Base-by-base conservation (phyloP, 768 basidiomycete species). In the Coprinopsis sp. region DNA sequence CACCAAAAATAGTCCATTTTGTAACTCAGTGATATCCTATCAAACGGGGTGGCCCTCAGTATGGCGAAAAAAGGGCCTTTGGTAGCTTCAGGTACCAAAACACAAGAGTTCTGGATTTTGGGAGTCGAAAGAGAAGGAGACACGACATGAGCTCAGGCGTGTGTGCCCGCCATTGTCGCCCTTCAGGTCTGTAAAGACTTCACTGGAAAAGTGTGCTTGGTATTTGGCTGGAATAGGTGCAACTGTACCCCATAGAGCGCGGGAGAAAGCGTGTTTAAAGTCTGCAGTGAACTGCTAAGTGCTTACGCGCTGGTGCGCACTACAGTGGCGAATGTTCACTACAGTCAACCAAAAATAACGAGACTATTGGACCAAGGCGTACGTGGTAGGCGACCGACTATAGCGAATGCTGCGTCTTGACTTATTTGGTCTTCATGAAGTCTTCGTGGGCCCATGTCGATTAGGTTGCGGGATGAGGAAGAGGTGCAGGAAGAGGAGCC, bases 51-150 rank as follows among this genome's bases (percentile, higher is more conserved):
- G 77, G 0, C 72, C 75, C 22, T 64, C 65, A 1, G 54, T 60
- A 43, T 79, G 77, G 52, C 77, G n/a, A n/a, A 74, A 54, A 78
- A 79, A 1, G 77, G 77, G 0, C 77, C 77, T 51, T 78, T 75
- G 1, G 76, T 79, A 2, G 73, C 72, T 42, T 74, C 71, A 14
- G 77, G 77, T 4, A 75, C 63, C 1, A 79, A 65, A 4, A 79
- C 74, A 47, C 77, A 79, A 1, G 74, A 71, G 51, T 78, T 79
- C 54, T 74, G 73, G 29, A 77, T 74, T 28, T 70, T 60, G 2
- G 76, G 68, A 2, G 72, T 71, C 29, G 69, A n/a, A n/a, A 62
- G n/a, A 74, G 63, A 0, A 72, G 71, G 4, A 71, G 58, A 52
- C 77, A 79, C 13, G 66, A 65, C 65, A 78, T 64, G 13, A 73